Evolutionary conservation across 306 rosid genomes (phyloP).

Genomic region (Trifolium pratense): DNA sequence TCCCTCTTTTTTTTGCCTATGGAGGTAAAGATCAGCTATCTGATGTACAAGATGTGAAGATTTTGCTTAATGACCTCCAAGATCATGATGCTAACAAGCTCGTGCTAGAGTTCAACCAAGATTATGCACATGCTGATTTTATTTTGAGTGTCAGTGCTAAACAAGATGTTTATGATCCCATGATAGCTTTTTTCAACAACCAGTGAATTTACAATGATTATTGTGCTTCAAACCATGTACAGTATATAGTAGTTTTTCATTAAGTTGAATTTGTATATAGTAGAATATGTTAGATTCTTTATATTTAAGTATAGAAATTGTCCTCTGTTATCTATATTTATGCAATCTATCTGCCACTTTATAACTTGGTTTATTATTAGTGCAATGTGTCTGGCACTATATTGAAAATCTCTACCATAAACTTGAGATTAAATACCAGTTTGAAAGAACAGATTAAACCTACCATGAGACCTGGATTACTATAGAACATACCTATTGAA

Average conservation of each 20-base stretch:
- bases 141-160: conserved; percentile 60
- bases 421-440: neutral
- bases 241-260: neutral
- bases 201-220: conserved; percentile 32
- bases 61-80: conserved; percentile 55
- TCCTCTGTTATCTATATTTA: neutral
- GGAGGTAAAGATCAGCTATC: conserved; percentile 61
- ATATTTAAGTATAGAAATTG: neutral
- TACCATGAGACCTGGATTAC: neutral
- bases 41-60: conserved; percentile 55
- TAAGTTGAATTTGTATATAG: neutral
- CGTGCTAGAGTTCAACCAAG: conserved; percentile 41
- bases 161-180: conserved; percentile 59
- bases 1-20: conserved; percentile 60
- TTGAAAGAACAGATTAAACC: neutral
- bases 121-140: conserved; percentile 74
- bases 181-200: conserved; percentile 52
- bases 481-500: neutral
- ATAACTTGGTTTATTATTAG: neutral
- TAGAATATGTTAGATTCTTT: neutral
- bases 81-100: conserved; percentile 60
- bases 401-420: neutral
- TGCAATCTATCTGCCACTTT: neutral
- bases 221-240: neutral
- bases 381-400: neutral